Conservation (phyloP, 106 monocot species). For the Triglochin maritima region DNA sequence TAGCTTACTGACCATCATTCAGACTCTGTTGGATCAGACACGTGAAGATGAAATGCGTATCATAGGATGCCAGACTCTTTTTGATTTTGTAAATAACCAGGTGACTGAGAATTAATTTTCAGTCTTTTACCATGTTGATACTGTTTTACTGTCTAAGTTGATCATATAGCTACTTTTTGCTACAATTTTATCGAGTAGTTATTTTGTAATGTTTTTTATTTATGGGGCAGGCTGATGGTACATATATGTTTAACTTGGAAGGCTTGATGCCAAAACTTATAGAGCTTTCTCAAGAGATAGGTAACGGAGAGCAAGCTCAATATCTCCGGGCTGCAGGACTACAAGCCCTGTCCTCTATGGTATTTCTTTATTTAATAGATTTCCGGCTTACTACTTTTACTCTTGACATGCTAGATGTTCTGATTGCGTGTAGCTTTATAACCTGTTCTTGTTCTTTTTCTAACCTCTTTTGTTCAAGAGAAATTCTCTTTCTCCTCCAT, state of each 20-base stretch:
- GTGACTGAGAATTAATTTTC: slow-evolving; percentile 10
- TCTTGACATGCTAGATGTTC: too few relatives aligned
- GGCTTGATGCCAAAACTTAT: slow-evolving; percentile 71
- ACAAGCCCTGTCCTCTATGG: slow-evolving; percentile 82
- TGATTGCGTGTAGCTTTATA: too few relatives aligned
- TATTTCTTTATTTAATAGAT: slow-evolving; percentile 6
- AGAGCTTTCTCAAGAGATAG: slow-evolving; percentile 65
- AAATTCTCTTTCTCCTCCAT: too few relatives aligned
- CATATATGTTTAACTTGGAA: slow-evolving; percentile 92
- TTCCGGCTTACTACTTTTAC: too few relatives aligned
- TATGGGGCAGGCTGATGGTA: slow-evolving; percentile 53
- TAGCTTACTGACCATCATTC: slow-evolving; percentile 65
- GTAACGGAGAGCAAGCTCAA: slow-evolving; percentile 36
- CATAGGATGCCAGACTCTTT: slow-evolving; percentile 71
- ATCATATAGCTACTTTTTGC: too few relatives aligned
- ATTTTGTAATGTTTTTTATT: neutral
- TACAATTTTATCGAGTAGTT: too few relatives aligned
- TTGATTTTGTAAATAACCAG: slow-evolving; percentile 81
- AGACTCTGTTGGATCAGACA: slow-evolving; percentile 77
- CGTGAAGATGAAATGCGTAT: slow-evolving; percentile 66
- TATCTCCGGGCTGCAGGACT: slow-evolving; percentile 59
- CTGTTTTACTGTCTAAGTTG: too few relatives aligned
- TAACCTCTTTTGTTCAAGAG: too few relatives aligned
- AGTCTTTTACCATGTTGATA: too few relatives aligned
- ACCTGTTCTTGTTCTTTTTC: too few relatives aligned